These are phyloP conservation scores for Lepidium didymum DNA, from an alignment of 345 rosid species.

Conservation along the genomic window DNA sequence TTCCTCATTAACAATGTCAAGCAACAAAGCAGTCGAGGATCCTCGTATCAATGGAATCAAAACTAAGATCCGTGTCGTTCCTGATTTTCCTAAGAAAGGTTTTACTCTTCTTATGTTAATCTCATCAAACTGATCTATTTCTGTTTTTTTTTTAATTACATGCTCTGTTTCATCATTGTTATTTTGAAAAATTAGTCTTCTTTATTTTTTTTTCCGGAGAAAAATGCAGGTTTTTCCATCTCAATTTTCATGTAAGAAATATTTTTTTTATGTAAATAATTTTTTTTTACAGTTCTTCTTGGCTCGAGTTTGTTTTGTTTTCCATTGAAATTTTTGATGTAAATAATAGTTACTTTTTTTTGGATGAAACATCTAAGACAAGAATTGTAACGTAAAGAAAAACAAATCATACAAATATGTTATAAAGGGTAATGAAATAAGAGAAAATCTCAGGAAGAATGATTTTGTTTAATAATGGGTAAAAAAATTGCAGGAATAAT, in stretches of 20 bases:
- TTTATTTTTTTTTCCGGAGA: background rate
- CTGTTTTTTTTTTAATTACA: background rate
- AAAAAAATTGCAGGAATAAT: slow-evolving; percentile 54
- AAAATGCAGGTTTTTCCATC: slow-evolving; percentile 3
- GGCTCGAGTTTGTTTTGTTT: background rate
- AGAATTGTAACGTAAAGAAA: no score
- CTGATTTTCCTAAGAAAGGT: slow-evolving; percentile 84
- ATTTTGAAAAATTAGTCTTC: background rate
- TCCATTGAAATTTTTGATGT: no score
- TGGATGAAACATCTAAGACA: no score
- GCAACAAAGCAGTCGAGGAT: slow-evolving; percentile 42
- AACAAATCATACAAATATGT: background rate
- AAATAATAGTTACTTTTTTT: no score
- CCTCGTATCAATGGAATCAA: slow-evolving; percentile 73
- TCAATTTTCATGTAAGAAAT: slow-evolving; percentile 1
- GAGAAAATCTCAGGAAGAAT: no score
- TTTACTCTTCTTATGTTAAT: background rate
- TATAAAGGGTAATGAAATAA: background rate
- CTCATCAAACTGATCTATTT: background rate
- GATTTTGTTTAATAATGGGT: no score
- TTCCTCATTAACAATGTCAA: slow-evolving; percentile 55
- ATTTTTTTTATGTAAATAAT: background rate
- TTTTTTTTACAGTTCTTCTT: background rate
- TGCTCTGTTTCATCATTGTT: slow-evolving; percentile 2
- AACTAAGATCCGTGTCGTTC: slow-evolving; percentile 78